A percentile compares a stretch with the other conserved stretches of the same genome.
Evolutionary conservation across 257 asterid genomes (phyloP).

Genomic region (Mentha longifolia): DNA sequence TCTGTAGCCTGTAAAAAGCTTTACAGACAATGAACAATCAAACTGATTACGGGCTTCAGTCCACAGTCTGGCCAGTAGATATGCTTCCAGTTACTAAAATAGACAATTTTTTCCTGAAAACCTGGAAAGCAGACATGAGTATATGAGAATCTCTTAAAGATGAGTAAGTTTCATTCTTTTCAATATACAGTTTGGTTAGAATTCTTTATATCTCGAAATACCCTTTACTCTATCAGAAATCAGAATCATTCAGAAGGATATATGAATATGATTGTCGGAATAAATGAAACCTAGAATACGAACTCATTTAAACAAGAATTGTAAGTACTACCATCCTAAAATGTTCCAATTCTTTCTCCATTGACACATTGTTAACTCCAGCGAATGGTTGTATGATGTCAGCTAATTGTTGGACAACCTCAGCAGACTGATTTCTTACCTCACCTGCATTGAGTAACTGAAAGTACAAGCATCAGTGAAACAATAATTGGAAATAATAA

Average conservation of each 20-base stretch:
- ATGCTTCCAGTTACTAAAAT: conserved; percentile 45
- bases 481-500: neutral
- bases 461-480: conserved; percentile 33
- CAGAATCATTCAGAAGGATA: neutral
- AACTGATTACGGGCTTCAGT: conserved; percentile 9
- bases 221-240: too few species aligned
- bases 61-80: conserved; percentile 33
- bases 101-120: conserved; percentile 51
- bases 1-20: conserved; percentile 19
- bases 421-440: conserved; percentile 37
- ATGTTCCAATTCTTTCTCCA: conserved; percentile 64
- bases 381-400: conserved; percentile 36
- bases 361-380: conserved; percentile 36
- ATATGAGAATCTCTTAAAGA: neutral
- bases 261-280: conserved; percentile 5
- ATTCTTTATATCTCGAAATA: too few species aligned
- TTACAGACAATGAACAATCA: neutral
- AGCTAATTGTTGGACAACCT: conserved; percentile 34
- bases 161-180: too few species aligned
- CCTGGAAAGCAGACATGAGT: conserved; percentile 42
- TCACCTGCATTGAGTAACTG: conserved; percentile 57
- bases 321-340: conserved; percentile 57
- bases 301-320: conserved; percentile 19
- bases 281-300: neutral
- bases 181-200: too few species aligned